These are phyloP conservation scores for Nannizziopsis barbatae DNA, from an alignment of 2,329 filamentous ascomycete genomes.

Conservation along the genomic window DNA sequence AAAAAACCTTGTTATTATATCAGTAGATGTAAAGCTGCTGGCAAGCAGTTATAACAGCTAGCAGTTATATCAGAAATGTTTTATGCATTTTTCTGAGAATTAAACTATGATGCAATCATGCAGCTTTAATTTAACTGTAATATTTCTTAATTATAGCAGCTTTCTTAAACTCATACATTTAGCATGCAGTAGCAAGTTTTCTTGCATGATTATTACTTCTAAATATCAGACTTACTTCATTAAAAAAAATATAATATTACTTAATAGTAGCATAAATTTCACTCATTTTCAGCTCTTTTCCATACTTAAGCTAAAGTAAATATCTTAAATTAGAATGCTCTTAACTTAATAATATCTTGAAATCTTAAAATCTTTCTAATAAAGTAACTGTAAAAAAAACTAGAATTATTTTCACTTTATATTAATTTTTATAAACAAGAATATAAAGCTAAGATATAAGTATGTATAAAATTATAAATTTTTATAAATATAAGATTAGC, in stretches of 20 bases:
- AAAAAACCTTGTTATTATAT: constrained; percentile 3
- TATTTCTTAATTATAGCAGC: neutral
- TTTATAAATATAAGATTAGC: constrained; percentile 9
- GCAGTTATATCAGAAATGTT: neutral
- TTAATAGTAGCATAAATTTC: neutral
- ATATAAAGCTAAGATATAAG: constrained; percentile 17
- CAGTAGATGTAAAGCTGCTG: no score
- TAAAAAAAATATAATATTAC: neutral
- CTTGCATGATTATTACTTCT: neutral
- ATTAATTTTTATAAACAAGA: constrained; percentile 14
- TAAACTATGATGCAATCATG: neutral
- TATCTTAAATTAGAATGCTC: neutral
- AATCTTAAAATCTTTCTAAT: constrained; percentile 8
- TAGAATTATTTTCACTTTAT: constrained; percentile 3
- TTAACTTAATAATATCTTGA: constrained; percentile 2
- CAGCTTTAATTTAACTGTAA: neutral
- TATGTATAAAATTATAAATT: constrained; percentile 14
- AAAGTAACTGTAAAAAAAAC: constrained; percentile 14
- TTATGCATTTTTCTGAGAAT: neutral
- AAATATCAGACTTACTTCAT: neutral
- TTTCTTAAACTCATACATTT: neutral
- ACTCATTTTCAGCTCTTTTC: neutral
- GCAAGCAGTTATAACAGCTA: neutral
- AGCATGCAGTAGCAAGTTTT: neutral
- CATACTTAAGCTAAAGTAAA: neutral